Evolutionary conservation across 192 early-diverging fungal species (phyloP), one percentile per base, ranked within the genome.

Genomic region (Geranomyces michiganensis): DNA sequence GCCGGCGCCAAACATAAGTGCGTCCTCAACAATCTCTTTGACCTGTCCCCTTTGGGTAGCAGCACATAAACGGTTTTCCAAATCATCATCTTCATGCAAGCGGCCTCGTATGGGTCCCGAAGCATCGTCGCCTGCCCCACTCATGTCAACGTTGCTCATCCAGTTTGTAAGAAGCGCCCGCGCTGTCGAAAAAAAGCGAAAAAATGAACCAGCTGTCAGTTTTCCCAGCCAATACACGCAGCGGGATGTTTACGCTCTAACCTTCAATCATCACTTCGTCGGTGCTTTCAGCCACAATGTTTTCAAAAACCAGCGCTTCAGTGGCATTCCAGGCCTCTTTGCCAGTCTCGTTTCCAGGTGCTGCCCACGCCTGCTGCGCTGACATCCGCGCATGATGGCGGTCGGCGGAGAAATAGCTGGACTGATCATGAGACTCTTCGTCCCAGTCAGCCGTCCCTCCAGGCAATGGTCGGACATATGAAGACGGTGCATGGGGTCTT

Each of bases 181-280:
- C 0, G 70, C 70, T 70, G 56, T 19, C 10, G 36, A 41, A 41
- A 53, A 24, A 26, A 53, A 14, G 46, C 19, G 51, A 53, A n/a
- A 10, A 10, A 47, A 47, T 47, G 12, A 47, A 47, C 10, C 12
- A 19, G 10, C 12, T 10, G 12, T 10, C 46, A 19, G 19, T 47
- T 10, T 47, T 14, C 12, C 10, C 12, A 47, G 19, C 12, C 46
- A 19, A 19, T 47, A 47, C n/a, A n/a, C n/a, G n/a, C n/a, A n/a
- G n/a, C n/a, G n/a, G n/a, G n/a, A n/a, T n/a, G n/a, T 41, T 10
- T 41, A 3, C 15, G 51, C 19, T 24, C 22, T 30, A 62, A 70
- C 68, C 68, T 72, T 72, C 70, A 13, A 72, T 53, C 62, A 72
- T 72, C 31, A 55, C 51, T 19, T 72, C 62, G 59, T 72, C 62